Percentiles rank a stretch among this genome's conserved stretches.
phyloP scores from a whole-genome alignment of 192 early-diverging fungal genomes.

The Backusella parvicylindrica region DNA sequence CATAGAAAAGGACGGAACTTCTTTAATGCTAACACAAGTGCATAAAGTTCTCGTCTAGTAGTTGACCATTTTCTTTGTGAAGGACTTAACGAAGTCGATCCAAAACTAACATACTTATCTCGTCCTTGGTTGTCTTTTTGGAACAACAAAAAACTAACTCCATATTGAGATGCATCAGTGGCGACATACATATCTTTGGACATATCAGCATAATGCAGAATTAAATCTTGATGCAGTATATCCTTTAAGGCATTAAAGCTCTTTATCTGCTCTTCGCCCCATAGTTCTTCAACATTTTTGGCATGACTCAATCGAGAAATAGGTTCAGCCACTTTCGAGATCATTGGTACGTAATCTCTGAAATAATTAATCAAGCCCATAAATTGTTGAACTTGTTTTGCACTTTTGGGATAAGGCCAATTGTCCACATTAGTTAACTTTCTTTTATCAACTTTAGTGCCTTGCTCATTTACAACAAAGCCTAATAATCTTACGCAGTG shows the following conservation, averaged over 20 bases:
- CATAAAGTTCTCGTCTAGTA: neutral
- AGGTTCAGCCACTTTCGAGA: neutral
- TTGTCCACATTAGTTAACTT: neutral
- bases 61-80: neutral
- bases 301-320: neutral
- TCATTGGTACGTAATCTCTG: neutral
- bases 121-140: neutral
- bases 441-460: neutral
- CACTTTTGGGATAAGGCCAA: neutral
- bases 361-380: neutral
- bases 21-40: neutral
- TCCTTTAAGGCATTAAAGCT: neutral
- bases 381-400: neutral
- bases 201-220: neutral
- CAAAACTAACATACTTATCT: neutral
- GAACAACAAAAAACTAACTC: neutral
- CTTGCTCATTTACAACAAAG: neutral
- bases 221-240: neutral
- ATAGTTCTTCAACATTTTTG: neutral
- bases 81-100: neutral
- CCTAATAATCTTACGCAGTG: neutral
- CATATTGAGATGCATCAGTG: neutral
- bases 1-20: neutral
- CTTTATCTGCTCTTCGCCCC: neutral
- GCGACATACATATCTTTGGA: neutral